Evolutionary conservation across 2,329 filamentous ascomycete species (phyloP).

Genomic region (Aureobasidium uvarum): DNA sequence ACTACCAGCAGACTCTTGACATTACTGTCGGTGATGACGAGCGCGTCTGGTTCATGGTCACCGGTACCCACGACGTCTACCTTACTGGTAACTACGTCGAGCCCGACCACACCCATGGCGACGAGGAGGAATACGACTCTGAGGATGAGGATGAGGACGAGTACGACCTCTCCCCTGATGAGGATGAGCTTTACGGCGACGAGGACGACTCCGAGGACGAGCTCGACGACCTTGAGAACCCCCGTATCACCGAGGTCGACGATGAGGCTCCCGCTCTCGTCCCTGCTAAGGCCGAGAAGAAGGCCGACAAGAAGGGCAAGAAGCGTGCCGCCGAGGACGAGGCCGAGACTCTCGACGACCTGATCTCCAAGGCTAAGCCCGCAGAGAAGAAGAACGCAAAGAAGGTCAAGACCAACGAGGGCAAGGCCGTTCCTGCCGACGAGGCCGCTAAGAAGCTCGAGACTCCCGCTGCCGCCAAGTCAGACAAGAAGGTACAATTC

Average conservation of each 20-base stretch:
- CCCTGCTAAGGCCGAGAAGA: slow-evolving; percentile 45
- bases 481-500: slow-evolving; percentile 96
- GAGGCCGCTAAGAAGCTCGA: slow-evolving; percentile 59
- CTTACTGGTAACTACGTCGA: slow-evolving; percentile 96
- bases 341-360: slow-evolving; percentile 67
- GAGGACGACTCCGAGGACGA: slow-evolving; percentile 53
- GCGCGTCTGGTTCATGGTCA: slow-evolving; percentile 87
- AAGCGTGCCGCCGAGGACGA: slow-evolving; percentile 81
- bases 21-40: slow-evolving; percentile 88
- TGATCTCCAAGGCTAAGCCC: slow-evolving; percentile 73
- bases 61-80: slow-evolving; percentile 84
- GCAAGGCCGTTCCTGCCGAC: slow-evolving; percentile 65
- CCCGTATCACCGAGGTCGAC: slow-evolving; percentile 79
- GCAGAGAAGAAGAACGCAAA: slow-evolving; percentile 88
- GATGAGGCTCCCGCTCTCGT: slow-evolving; percentile 63
- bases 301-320: slow-evolving; percentile 65
- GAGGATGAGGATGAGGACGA: slow-evolving; percentile 57
- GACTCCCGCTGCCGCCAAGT: slow-evolving; percentile 52
- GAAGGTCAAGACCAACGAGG: slow-evolving; percentile 98
- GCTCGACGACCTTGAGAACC: slow-evolving; percentile 65
- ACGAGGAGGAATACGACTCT: slow-evolving; percentile 62
- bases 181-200: slow-evolving; percentile 65
- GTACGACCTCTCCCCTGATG: slow-evolving; percentile 77
- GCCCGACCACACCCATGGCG: slow-evolving; percentile 58
- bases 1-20: slow-evolving; percentile 93